Conservation (phyloP, 768 basidiomycete genomes). For the Mrakia gelida region DNA sequence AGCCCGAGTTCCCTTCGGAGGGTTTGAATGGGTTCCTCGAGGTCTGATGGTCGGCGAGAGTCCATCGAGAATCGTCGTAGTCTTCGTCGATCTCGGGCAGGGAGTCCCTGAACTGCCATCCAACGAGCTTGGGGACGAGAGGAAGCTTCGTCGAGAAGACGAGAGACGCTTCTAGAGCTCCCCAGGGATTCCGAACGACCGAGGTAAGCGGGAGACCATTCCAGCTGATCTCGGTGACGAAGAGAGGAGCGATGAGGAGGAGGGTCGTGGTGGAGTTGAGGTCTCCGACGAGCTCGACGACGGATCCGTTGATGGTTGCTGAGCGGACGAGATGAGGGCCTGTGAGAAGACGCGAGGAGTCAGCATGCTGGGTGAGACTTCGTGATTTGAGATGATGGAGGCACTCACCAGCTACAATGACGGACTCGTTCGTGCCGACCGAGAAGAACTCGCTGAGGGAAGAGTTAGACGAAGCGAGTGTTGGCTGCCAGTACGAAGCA, state of each 20-base stretch:
- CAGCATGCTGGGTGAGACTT: not conserved
- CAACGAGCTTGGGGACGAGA: slow-evolving; percentile 47
- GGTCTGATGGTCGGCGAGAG: slow-evolving; percentile 60
- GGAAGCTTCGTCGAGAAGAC: slow-evolving; percentile 34
- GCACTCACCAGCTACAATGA: slow-evolving; percentile 47
- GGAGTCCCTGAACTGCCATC: slow-evolving; percentile 73
- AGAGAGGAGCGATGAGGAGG: slow-evolving; percentile 57
- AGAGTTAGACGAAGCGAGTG: slow-evolving; percentile 48
- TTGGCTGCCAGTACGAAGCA: slow-evolving; percentile 71
- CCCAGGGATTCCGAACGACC: slow-evolving; percentile 52
- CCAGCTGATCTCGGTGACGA: slow-evolving; percentile 61
- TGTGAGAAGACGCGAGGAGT: slow-evolving; percentile 31
- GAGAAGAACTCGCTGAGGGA: not conserved
- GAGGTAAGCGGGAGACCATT: slow-evolving; percentile 54
- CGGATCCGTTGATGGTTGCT: slow-evolving; percentile 51
- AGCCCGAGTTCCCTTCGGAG: slow-evolving; percentile 36
- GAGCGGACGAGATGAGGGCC: slow-evolving; percentile 63
- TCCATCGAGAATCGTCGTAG: slow-evolving; percentile 67
- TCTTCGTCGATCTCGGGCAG: slow-evolving; percentile 60
- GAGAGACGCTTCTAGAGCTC: slow-evolving; percentile 42
- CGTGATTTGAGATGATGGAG: not conserved
- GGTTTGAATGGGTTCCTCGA: slow-evolving; percentile 70
- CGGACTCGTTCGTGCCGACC: slow-evolving; percentile 63
- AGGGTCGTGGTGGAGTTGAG: slow-evolving; percentile 58
- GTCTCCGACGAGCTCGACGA: slow-evolving; percentile 63